Percentiles rank a stretch among this genome's conserved stretches.
Conservation (phyloP, 768 basidiomycete genomes). For the Baorangia bicolor region DNA sequence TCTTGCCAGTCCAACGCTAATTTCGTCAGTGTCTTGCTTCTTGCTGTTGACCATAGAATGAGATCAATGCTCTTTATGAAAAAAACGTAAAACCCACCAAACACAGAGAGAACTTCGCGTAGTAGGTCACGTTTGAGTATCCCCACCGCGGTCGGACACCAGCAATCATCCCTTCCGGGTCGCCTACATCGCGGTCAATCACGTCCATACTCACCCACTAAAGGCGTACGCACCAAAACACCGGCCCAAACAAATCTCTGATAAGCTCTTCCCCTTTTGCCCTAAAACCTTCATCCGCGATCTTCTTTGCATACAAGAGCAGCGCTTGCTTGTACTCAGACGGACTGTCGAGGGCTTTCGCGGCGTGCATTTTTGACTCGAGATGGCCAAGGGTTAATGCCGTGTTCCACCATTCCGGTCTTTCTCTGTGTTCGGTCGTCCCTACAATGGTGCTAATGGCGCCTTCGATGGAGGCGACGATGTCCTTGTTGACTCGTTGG, state of each 20-base stretch:
- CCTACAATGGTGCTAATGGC: constrained; percentile 47
- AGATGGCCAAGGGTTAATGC: constrained; percentile 87
- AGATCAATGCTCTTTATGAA: not conserved
- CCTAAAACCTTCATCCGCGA: constrained; percentile 87
- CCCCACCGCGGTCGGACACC: constrained; percentile 70
- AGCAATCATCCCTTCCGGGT: constrained; percentile 58
- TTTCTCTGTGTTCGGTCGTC: constrained; percentile 40
- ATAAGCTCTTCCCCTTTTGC: constrained; percentile 90
- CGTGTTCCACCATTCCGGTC: constrained; percentile 78
- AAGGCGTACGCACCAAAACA: constrained; percentile 70
- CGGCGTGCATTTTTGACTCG: constrained; percentile 77
- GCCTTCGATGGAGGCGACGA: constrained; percentile 54
- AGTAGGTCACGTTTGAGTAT: constrained; percentile 80
- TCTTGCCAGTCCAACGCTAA: constrained; percentile 86
- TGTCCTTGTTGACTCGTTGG: constrained; percentile 52
- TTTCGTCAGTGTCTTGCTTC: constrained; percentile 71
- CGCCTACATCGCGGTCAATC: constrained; percentile 44
- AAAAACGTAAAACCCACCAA: constrained; percentile 53
- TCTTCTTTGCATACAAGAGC: constrained; percentile 72
- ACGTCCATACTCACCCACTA: not conserved
- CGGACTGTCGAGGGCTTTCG: constrained; percentile 75
- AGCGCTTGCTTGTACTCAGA: constrained; percentile 80
- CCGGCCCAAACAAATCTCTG: constrained; percentile 85
- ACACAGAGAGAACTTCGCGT: constrained; percentile 75
- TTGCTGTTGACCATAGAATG: constrained; percentile 42